phyloP scores from a whole-genome alignment of 1,139 yeast species.

The Hyphopichia khmerensis region DNA sequence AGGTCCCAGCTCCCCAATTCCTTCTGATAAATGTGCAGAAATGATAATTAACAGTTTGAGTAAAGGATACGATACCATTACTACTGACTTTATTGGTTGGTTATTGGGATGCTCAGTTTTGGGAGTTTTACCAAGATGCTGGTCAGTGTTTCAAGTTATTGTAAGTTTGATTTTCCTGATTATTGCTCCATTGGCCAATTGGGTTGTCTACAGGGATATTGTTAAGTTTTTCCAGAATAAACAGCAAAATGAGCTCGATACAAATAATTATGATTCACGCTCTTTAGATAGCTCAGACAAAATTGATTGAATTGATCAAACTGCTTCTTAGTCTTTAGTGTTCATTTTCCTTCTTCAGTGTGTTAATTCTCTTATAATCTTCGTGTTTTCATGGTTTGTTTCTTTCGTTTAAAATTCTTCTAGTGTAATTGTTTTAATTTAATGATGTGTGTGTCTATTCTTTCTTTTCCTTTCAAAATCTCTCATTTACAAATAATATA shows the following conservation, averaged over 20 bases:
- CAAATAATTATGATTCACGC: slow-evolving; percentile 1
- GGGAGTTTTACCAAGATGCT: slow-evolving; percentile 68
- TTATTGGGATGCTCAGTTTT: slow-evolving; percentile 63
- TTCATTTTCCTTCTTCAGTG: too few relatives aligned
- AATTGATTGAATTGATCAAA: neutral
- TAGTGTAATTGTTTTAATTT: too few relatives aligned
- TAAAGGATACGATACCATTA: slow-evolving; percentile 69
- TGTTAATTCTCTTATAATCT: neutral
- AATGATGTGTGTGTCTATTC: too few relatives aligned
- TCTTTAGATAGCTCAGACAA: neutral
- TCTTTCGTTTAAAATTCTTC: neutral
- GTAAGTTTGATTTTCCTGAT: slow-evolving; percentile 52
- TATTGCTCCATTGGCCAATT: slow-evolving; percentile 62
- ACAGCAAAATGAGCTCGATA: slow-evolving; percentile 2
- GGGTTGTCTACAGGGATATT: slow-evolving; percentile 57
- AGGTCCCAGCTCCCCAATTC: slow-evolving; percentile 75
- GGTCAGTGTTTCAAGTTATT: slow-evolving; percentile 54
- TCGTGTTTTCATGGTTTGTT: neutral
- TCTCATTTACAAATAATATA: neutral
- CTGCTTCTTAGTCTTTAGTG: too few relatives aligned
- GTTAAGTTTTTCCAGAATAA: slow-evolving; percentile 41
- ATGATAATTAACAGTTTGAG: slow-evolving; percentile 56
- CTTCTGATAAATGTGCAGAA: slow-evolving; percentile 66
- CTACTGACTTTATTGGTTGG: slow-evolving; percentile 89
- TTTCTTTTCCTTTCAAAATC: too few relatives aligned